Evolutionary conservation across 495 filamentous ascomycete species (phyloP).

Genomic region (Podospora tetraspora): DNA sequence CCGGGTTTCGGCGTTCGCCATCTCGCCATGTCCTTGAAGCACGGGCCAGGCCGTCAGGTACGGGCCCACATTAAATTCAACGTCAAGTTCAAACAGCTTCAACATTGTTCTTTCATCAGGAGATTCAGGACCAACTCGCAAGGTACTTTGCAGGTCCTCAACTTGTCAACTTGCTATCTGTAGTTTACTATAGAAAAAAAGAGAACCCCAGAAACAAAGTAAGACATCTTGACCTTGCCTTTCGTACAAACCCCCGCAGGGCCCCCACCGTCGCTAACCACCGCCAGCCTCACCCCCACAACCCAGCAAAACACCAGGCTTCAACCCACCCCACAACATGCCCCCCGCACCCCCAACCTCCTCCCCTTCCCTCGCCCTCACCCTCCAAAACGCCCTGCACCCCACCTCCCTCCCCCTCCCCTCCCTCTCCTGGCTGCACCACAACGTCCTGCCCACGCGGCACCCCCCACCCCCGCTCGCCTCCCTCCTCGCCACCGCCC

Average conservation of each 20-base stretch:
- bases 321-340: not conserved
- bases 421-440: conserved; percentile 35
- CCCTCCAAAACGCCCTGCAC: conserved; percentile 32
- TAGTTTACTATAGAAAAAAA: no score
- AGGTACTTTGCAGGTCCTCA: not conserved
- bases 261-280: no score
- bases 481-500: conserved; percentile 70
- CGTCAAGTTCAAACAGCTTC: not conserved
- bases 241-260: no score
- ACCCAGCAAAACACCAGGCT: no score
- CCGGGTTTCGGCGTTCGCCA: no score
- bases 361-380: conserved; percentile 7
- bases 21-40: no score
- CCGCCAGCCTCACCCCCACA: no score
- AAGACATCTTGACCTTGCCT: no score
- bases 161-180: no score
- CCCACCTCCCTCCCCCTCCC: conserved; percentile 34
- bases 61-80: not conserved
- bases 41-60: not conserved
- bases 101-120: not conserved
- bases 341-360: not conserved
- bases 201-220: no score
- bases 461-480: conserved; percentile 57
- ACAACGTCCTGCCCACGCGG: conserved; percentile 29
- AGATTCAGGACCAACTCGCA: no score